These are phyloP conservation scores for Berkeleyomyces rouxiae DNA, from an alignment of 2,329 filamentous ascomycete species.

Conservation along the genomic window DNA sequence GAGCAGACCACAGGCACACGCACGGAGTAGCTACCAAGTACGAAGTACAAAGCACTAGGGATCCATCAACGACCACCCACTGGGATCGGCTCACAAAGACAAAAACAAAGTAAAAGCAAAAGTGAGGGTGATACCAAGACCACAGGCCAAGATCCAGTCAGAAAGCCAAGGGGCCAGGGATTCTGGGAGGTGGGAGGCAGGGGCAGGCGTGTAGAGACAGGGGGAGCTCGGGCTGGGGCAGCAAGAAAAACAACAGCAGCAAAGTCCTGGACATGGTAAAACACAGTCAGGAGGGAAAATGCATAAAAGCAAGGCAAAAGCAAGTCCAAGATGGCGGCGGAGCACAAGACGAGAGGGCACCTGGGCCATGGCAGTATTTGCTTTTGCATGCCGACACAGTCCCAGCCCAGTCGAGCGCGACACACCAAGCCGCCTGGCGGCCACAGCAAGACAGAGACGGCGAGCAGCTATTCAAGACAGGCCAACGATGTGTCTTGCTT, in stretches of 20 bases:
- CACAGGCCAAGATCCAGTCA: neutral
- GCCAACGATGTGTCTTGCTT: too few relatives aligned
- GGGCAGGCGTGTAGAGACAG: neutral
- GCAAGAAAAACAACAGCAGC: neutral
- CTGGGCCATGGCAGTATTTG: too few relatives aligned
- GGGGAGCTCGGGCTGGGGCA: neutral
- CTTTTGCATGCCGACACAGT: too few relatives aligned
- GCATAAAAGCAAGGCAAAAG: neutral
- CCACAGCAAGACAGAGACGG: too few relatives aligned
- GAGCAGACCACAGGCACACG: neutral
- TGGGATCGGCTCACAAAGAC: neutral
- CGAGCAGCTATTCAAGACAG: too few relatives aligned
- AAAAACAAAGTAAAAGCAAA: neutral
- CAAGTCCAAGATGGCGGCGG: neutral
- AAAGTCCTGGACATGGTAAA: neutral
- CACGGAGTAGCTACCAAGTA: too few relatives aligned
- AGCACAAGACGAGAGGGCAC: neutral
- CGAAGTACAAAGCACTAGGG: too few relatives aligned
- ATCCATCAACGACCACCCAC: too few relatives aligned
- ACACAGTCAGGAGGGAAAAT: neutral
- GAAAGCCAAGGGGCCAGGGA: neutral
- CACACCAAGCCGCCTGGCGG: too few relatives aligned
- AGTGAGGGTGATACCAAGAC: neutral
- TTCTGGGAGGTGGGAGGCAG: neutral
- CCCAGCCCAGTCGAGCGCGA: too few relatives aligned